Percentiles rank a stretch among this genome's conserved stretches.
Conservation (phyloP, 495 filamentous ascomycete species). For the Penicillium odoratum region DNA sequence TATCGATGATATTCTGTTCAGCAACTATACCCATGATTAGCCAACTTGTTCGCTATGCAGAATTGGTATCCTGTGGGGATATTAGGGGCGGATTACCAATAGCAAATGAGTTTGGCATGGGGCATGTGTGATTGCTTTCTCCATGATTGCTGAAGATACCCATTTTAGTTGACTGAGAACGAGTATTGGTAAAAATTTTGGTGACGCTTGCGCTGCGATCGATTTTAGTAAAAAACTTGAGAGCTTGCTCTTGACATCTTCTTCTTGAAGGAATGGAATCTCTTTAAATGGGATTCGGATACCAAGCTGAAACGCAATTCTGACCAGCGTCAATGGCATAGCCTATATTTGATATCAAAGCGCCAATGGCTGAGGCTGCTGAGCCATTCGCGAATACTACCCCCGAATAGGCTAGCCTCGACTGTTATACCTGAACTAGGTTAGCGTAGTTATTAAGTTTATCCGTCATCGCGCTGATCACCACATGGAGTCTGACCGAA, state of each 20-base stretch:
- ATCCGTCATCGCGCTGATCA: neutral
- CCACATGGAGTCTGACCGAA: neutral
- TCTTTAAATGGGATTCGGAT: neutral
- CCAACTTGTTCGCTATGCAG: neutral
- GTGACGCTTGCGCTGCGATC: neutral
- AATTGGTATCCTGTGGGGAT: neutral
- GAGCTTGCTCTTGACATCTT: too few relatives aligned
- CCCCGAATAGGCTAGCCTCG: neutral
- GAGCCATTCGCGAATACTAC: neutral
- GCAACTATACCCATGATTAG: neutral
- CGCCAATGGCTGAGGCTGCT: neutral
- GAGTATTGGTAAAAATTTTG: too few relatives aligned
- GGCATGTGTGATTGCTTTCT: slow-evolving; percentile 4
- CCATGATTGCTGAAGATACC: slow-evolving; percentile 1
- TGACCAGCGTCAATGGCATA: neutral
- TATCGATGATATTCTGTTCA: neutral
- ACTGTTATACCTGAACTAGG: neutral
- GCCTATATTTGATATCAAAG: neutral
- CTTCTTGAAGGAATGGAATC: too few relatives aligned
- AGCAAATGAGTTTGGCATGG: slow-evolving; percentile 4
- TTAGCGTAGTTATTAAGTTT: neutral
- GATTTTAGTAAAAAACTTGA: neutral
- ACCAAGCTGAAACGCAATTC: neutral
- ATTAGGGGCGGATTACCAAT: neutral
- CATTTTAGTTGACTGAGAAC: neutral